phyloP scores from a whole-genome alignment of 1,284 basidiomycete species.

The Phlebopus sp. region DNA sequence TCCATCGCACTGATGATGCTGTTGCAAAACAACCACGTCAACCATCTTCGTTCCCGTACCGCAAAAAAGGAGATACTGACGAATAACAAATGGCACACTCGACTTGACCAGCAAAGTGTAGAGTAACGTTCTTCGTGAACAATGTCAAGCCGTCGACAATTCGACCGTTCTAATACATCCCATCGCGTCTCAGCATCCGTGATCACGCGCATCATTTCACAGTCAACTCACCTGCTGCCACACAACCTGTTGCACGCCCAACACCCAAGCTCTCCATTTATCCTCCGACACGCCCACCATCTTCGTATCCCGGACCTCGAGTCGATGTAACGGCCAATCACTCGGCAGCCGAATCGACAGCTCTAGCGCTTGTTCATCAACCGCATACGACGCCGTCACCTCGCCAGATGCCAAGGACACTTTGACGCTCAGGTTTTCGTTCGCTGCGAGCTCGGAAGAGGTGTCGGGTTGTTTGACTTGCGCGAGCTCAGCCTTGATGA shows the following conservation, averaged over 20 bases:
- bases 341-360: slow-evolving; percentile 83
- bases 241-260: slow-evolving; percentile 90
- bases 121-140: slow-evolving; percentile 92
- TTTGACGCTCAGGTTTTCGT: slow-evolving; percentile 79
- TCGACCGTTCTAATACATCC: slow-evolving; percentile 74
- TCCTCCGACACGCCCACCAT: slow-evolving; percentile 88
- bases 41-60: no score
- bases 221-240: slow-evolving; percentile 65
- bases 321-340: slow-evolving; percentile 89
- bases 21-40: slow-evolving; percentile 10
- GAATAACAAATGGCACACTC: slow-evolving; percentile 96
- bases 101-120: slow-evolving; percentile 91
- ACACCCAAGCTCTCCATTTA: slow-evolving; percentile 91
- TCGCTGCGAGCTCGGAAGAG: slow-evolving; percentile 65
- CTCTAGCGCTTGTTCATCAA: slow-evolving; percentile 95
- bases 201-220: no score
- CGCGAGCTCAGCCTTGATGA: slow-evolving; percentile 81
- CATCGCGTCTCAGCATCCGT: background rate
- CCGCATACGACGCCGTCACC: slow-evolving; percentile 76
- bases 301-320: slow-evolving; percentile 86
- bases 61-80: slow-evolving; percentile 45
- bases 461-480: slow-evolving; percentile 69
- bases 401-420: slow-evolving; percentile 70
- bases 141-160: slow-evolving; percentile 89
- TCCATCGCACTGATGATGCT: slow-evolving; percentile 95